These are phyloP conservation scores for Ambrosia trifida DNA, from an alignment of 129 eudicot genomes.

Conservation along the genomic window DNA sequence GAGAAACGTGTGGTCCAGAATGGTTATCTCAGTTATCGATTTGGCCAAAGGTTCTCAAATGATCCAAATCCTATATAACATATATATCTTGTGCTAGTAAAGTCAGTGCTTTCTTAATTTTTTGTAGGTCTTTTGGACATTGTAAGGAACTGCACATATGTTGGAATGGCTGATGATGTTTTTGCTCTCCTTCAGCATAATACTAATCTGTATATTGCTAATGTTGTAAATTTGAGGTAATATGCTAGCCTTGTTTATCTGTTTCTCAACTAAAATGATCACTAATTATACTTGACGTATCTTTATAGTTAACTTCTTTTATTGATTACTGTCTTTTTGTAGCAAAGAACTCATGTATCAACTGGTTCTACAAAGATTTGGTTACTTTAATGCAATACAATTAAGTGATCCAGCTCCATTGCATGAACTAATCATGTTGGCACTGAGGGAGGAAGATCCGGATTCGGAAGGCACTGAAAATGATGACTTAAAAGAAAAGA, in stretches of 20 bases:
- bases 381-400: constrained; percentile 92
- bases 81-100: constrained; percentile 17
- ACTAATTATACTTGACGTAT: background rate
- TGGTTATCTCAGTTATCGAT: no score
- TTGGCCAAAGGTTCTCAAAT: no score
- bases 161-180: constrained; percentile 99
- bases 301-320: constrained; percentile 4
- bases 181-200: constrained; percentile 85
- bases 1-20: no score
- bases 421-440: constrained; percentile 64
- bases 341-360: constrained; percentile 99
- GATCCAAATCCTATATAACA: no score
- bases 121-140: constrained; percentile 78
- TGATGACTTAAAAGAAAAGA: constrained; percentile 65
- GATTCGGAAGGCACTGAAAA: constrained; percentile 55
- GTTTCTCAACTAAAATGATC: background rate
- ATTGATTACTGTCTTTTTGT: constrained; percentile 22
- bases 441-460: constrained; percentile 80
- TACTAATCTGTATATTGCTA: constrained; percentile 90
- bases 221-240: constrained; percentile 88
- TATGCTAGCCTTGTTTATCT: constrained; percentile 8
- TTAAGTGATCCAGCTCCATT: constrained; percentile 86
- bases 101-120: constrained; percentile 11
- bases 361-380: constrained; percentile 88
- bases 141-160: constrained; percentile 84